Evolutionary conservation across 2,329 filamentous ascomycete species (phyloP).

Genomic region (Hypomyces perniciosus): DNA sequence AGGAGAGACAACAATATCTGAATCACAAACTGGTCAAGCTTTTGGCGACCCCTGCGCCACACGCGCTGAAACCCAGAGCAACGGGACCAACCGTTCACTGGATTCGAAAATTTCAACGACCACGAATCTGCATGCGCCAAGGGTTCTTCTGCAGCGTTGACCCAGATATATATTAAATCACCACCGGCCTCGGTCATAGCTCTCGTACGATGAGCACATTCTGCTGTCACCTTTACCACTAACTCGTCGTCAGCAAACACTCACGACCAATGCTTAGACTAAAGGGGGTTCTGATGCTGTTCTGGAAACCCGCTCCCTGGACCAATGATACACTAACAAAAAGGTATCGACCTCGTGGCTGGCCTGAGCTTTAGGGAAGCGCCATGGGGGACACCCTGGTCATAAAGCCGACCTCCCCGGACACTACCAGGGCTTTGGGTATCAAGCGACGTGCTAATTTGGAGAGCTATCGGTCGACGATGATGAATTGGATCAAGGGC

Average conservation of each 20-base stretch:
- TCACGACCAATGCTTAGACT: neutral
- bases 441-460: neutral
- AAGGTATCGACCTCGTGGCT: conserved; percentile 1
- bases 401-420: neutral
- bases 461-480: no score
- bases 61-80: neutral
- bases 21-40: neutral
- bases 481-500: no score
- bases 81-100: neutral
- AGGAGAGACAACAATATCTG: neutral
- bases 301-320: conserved; percentile 5
- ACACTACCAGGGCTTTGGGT: neutral
- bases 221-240: no score
- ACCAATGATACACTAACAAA: neutral
- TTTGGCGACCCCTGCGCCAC: neutral
- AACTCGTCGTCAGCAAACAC: neutral
- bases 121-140: neutral
- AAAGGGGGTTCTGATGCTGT: conserved; percentile 5
- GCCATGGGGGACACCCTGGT: conserved; percentile 1
- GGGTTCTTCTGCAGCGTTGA: neutral
- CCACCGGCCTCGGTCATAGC: no score
- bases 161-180: no score
- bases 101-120: neutral
- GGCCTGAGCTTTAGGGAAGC: neutral
- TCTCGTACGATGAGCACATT: no score